Percentiles rank a stretch among this genome's conserved stretches.
Conservation (phyloP, 805 yeast species). For the Zygoascus tannicola region DNA sequence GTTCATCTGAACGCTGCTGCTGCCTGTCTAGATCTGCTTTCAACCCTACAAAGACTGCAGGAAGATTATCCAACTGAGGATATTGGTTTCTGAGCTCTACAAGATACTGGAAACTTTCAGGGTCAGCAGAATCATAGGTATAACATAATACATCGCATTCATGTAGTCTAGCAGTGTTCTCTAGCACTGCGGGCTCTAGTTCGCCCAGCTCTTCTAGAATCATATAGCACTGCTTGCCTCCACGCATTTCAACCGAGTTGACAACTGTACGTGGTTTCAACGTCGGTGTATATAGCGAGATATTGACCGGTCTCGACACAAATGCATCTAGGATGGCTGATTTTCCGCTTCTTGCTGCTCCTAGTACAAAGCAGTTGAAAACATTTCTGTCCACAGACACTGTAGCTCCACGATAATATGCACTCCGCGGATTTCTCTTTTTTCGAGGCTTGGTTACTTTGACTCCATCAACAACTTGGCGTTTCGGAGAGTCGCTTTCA, state of each 20-base stretch:
- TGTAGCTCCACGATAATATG: constrained; percentile 42
- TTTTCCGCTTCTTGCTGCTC: constrained; percentile 82
- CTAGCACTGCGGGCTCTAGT: constrained; percentile 71
- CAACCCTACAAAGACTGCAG: constrained; percentile 79
- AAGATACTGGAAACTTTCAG: constrained; percentile 81
- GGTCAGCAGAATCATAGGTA: constrained; percentile 90
- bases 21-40: constrained; percentile 95
- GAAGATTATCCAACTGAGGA: constrained; percentile 53
- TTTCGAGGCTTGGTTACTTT: constrained; percentile 77
- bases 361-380: constrained; percentile 80
- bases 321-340: constrained; percentile 77
- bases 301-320: constrained; percentile 59
- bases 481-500: constrained; percentile 32
- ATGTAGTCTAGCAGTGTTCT: constrained; percentile 56
- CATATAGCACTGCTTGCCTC: constrained; percentile 91
- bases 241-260: constrained; percentile 84
- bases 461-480: constrained; percentile 41
- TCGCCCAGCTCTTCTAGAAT: constrained; percentile 88
- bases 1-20: constrained; percentile 76
- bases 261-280: constrained; percentile 74
- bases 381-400: constrained; percentile 75
- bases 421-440: constrained; percentile 55
- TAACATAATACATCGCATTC: constrained; percentile 88
- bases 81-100: constrained; percentile 58
- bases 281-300: constrained; percentile 72